Conservation (phyloP, 208 protist genomes). For the Tritrichomonas musculus region DNA sequence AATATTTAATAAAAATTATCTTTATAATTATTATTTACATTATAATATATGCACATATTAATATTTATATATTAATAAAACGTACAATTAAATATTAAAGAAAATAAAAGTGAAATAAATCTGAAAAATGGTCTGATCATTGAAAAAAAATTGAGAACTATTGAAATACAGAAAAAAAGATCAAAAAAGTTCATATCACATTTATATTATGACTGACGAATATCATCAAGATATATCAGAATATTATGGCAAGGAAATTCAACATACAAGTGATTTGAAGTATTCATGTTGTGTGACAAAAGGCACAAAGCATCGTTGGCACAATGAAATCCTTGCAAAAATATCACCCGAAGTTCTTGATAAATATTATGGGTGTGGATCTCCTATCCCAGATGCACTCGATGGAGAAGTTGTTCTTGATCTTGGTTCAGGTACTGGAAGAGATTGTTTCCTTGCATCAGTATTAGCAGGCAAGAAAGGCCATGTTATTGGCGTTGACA, state of each 20-base stretch:
- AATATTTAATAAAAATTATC: no score
- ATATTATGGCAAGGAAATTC: neutral
- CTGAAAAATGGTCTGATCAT: no score
- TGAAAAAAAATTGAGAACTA: no score
- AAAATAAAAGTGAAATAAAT: no score
- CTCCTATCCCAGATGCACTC: constrained; percentile 38
- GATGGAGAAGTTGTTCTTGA: constrained; percentile 39
- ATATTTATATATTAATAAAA: no score
- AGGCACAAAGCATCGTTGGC: neutral
- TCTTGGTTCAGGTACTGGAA: constrained; percentile 45
- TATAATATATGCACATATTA: no score
- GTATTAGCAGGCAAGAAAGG: constrained; percentile 41
- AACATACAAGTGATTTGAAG: neutral
- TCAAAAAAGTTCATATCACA: no score
- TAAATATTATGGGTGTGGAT: constrained; percentile 52
- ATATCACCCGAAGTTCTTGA: neutral
- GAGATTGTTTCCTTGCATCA: constrained; percentile 44
- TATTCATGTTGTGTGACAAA: neutral
- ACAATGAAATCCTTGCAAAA: neutral
- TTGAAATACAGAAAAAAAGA: no score
- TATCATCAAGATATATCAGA: neutral
- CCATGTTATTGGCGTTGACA: constrained; percentile 45
- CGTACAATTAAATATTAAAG: no score
- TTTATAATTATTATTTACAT: no score
- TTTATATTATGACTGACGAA: no score